phyloP scores from a whole-genome alignment of 1,284 basidiomycete genomes.

The Omphalotus olearius region DNA sequence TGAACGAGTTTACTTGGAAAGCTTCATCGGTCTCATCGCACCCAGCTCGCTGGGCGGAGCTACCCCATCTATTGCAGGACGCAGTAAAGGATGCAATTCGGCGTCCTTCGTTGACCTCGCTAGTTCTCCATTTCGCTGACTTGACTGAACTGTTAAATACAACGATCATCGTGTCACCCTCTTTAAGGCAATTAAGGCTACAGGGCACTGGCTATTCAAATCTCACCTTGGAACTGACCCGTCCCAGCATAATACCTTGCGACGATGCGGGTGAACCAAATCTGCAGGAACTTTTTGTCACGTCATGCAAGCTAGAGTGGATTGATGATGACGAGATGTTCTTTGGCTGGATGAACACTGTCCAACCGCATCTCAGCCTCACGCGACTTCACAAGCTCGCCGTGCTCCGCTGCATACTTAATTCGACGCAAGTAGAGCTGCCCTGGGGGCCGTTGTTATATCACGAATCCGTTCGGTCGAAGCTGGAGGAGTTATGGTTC shows the following conservation, averaged over 20 bases:
- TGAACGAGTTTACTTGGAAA: slow-evolving; percentile 1
- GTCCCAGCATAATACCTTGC: not conserved
- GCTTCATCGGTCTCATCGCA: not conserved
- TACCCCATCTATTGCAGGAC: slow-evolving; percentile 1
- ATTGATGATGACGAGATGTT: slow-evolving; percentile 2
- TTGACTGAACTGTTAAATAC: not conserved
- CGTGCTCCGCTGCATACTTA: not conserved
- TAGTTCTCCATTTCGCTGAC: slow-evolving; percentile 1
- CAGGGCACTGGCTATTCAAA: not conserved
- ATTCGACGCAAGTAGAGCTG: not conserved
- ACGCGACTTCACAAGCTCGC: slow-evolving; percentile 4
- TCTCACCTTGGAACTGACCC: not conserved
- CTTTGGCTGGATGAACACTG: slow-evolving; percentile 3
- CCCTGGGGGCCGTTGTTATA: not conserved
- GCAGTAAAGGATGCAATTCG: not conserved
- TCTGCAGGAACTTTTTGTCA: not conserved
- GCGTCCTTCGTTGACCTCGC: not conserved
- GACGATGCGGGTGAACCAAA: not conserved
- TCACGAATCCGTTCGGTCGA: not conserved
- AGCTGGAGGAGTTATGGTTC: slow-evolving; percentile 4
- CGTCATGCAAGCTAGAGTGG: slow-evolving; percentile 5
- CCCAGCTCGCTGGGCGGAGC: slow-evolving; percentile 1
- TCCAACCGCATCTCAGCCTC: slow-evolving; percentile 1
- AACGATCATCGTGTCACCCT: slow-evolving; percentile 1
- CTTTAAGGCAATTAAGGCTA: not conserved